Conservation (phyloP, 129 eudicot genomes). For the Gnaphalium uliginosum region DNA sequence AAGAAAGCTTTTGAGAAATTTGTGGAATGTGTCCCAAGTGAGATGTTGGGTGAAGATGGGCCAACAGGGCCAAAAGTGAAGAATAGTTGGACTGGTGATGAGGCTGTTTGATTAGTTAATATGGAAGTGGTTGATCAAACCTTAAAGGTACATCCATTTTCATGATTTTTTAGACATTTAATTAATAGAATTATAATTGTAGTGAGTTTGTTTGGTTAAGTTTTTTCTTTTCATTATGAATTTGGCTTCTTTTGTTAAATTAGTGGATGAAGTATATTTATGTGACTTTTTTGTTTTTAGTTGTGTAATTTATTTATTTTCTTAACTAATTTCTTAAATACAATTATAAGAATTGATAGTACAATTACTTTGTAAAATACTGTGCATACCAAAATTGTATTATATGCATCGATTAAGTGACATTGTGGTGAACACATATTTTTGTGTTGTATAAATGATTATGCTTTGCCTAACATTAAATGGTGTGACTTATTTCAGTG, state of each 20-base stretch:
- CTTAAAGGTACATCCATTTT: constrained; percentile 5
- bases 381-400: too few relatives aligned
- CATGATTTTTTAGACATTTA: neutral
- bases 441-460: too few relatives aligned
- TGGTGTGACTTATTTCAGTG: too few relatives aligned
- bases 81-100: constrained; percentile 60
- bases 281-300: neutral
- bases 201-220: neutral
- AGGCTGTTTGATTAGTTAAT: constrained; percentile 16
- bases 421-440: too few relatives aligned
- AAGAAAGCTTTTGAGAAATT: constrained; percentile 39
- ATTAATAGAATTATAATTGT: neutral
- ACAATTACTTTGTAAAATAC: too few relatives aligned
- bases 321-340: too few relatives aligned
- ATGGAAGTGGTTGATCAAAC: constrained; percentile 37
- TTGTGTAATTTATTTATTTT: neutral
- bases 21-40: constrained; percentile 54
- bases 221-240: neutral
- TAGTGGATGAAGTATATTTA: neutral
- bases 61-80: constrained; percentile 79
- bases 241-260: neutral
- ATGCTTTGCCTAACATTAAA: too few relatives aligned
- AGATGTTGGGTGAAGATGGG: constrained; percentile 77
- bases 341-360: too few relatives aligned
- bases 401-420: too few relatives aligned